Evolutionary conservation across 2,329 filamentous ascomycete species (phyloP), one percentile per base, ranked within the genome.

Genomic region (Cytospora paraplurivora): DNA sequence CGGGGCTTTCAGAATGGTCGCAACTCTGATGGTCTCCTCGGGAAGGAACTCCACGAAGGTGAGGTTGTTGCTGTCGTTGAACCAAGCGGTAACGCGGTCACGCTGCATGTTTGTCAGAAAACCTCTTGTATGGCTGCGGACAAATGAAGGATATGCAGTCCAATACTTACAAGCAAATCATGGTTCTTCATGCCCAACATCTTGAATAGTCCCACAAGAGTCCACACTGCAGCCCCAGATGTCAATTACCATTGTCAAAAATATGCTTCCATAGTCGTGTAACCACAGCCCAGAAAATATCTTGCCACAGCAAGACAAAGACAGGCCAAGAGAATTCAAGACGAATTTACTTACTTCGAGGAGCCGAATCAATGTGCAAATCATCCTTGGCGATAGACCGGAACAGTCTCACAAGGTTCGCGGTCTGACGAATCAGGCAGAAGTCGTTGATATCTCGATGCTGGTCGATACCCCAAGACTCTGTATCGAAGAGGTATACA

Each of bases 21-120:
- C 86, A 8, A 91, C 84, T 27, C 81, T 79, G 37, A 90, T 79
- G 8, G 82, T 76, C 58, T 85, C 81, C 68, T 90, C 88, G 0
- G 88, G 84, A 41, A 89, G 79, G 7, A 86, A 75, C 68, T 90
- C 87, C 15, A 90, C 79, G 67, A 91, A 87, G 1, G 78, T 75
- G 5, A 74, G 75, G 69, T 91, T 90, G 0, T 73, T 76, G 2
- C 76, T 72, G 21, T 79, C 75, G 66, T 85, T 79, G 12, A 90
- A 76, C 88, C 88, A 91, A 37, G 80, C 78, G 2, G 81, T 73
- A 50, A 88, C 79, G 13, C 76, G 76, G 56, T 85, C 80, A 66
- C 72, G 61, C 72, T 65, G 7, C 68, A 67, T 11, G 70, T 33
- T 74, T 71, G 21, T 71, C 49, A 68, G 54, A 11, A 32, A 15